Evolutionary conservation across 1,139 yeast species (phyloP), one percentile per base, ranked within the genome.

Genomic region (Candida freyschussii): DNA sequence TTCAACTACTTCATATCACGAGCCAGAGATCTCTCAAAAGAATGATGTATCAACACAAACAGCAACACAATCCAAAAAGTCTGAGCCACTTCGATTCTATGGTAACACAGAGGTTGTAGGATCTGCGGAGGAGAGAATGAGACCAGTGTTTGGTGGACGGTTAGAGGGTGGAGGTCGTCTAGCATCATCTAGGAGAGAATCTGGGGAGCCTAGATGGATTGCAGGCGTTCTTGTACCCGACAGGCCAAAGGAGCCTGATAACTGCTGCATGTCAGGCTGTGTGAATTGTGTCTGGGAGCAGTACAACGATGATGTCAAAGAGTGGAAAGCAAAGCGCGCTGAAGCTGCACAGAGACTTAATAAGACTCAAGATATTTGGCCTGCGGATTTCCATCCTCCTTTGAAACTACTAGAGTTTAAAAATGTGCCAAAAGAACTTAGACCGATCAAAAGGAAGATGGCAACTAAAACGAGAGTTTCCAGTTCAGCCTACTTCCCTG

Each of bases 201-300:
- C 45, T 4, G 69, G 54, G 21, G 69, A 69, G 5, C 66, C 73
- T 1, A 47, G 57, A 24, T 46, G 50, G 3, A 75, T 89, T 6
- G 89, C 78, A 0, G 96, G 96, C 0, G 63, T 89, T 0, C 56
- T 56, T 4, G 95, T 91, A 0, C 96, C 96, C 3, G 75, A 72
- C 13, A 71, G 69, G 50, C 98, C 98, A 1, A 66, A 63, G 6
- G 95, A 86, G 50, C 97, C 97, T 3, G 95, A 87, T 50, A 87
- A 89, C 56, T 91, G 98, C 57, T 91, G 98, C 57, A 87, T 87
- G 95, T 80, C 94, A 43, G 98, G 98, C 2, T 91, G 98, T 57
- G 77, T 86, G 24, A 85, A 89, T 57, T 91, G 98, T 59, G 97
- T 91, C 2, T 91, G 97, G 97, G 96, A 89, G 48, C 62, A 84